Percentiles rank a stretch among this genome's conserved stretches.
phyloP scores from a whole-genome alignment of 495 filamentous ascomycete genomes.

The Diplogelasinospora grovesii region DNA sequence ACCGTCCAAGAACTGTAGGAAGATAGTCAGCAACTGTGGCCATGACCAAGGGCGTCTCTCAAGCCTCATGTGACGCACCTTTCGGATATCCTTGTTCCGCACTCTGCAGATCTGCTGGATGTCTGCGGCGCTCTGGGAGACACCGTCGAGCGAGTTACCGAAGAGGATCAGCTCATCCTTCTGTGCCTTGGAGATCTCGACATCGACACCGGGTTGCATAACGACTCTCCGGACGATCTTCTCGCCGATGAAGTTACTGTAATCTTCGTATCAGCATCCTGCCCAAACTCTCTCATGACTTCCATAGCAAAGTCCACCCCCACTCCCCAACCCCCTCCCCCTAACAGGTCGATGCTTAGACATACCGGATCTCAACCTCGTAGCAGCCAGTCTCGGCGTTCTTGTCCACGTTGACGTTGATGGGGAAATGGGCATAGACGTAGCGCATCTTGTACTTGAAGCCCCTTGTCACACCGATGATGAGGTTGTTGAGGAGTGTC shows the following conservation, averaged over 20 bases:
- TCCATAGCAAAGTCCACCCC: conserved; percentile 6
- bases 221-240: conserved; percentile 92
- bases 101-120: conserved; percentile 99
- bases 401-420: conserved; percentile 99
- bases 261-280: conserved; percentile 23
- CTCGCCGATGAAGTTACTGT: conserved; percentile 97
- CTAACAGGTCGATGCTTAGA: too few relatives aligned
- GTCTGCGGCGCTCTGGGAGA: conserved; percentile 95
- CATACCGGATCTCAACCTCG: conserved; percentile 97
- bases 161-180: conserved; percentile 94
- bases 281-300: not conserved
- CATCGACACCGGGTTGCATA: conserved; percentile 84
- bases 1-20: conserved; percentile 99
- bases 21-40: too few relatives aligned
- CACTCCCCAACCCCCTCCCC: not conserved
- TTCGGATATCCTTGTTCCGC: conserved; percentile 99
- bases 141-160: conserved; percentile 92
- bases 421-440: conserved; percentile 99
- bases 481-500: conserved; percentile 94
- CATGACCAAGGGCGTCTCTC: too few relatives aligned
- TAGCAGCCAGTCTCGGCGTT: conserved; percentile 79
- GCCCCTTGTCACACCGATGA: conserved; percentile 95
- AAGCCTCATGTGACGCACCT: conserved; percentile 67
- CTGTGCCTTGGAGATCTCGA: conserved; percentile 78
- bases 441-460: conserved; percentile 99